phyloP scores from a whole-genome alignment of 2,329 filamentous ascomycete species.

The Exophiala bonariae region DNA sequence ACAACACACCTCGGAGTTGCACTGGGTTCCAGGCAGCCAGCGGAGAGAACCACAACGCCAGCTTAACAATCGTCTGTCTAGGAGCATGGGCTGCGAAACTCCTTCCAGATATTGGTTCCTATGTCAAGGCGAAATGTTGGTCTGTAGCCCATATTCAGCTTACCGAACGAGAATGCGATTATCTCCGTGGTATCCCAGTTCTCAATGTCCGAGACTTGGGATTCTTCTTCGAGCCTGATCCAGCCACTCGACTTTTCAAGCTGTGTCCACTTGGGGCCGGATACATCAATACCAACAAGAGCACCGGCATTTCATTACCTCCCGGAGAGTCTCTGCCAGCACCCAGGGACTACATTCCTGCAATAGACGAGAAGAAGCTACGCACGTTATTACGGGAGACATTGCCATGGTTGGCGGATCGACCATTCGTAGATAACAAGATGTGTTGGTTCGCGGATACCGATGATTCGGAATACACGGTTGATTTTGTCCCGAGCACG shows the following conservation, averaged over 20 bases:
- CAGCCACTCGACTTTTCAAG: slow-evolving; percentile 58
- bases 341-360: slow-evolving; percentile 50
- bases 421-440: slow-evolving; percentile 57
- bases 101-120: slow-evolving; percentile 50
- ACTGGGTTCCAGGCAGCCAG: slow-evolving; percentile 41
- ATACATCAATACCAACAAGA: slow-evolving; percentile 52
- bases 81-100: slow-evolving; percentile 53
- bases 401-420: slow-evolving; percentile 53
- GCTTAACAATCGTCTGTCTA: slow-evolving; percentile 50
- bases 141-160: slow-evolving; percentile 61
- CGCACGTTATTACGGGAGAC: slow-evolving; percentile 53
- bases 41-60: slow-evolving; percentile 28
- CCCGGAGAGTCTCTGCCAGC: slow-evolving; percentile 37
- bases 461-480: slow-evolving; percentile 59
- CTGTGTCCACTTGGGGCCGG: slow-evolving; percentile 61
- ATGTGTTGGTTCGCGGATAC: slow-evolving; percentile 68
- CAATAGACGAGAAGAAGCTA: slow-evolving; percentile 54
- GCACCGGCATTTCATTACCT: slow-evolving; percentile 41
- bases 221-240: slow-evolving; percentile 67
- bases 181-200: slow-evolving; percentile 59
- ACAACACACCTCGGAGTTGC: slow-evolving; percentile 40
- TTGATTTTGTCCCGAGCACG: slow-evolving; percentile 58
- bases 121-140: slow-evolving; percentile 59
- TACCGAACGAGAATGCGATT: slow-evolving; percentile 53
- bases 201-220: slow-evolving; percentile 63